Evolutionary conservation across 306 rosid species (phyloP).

Genomic region (Malus sylvestris): DNA sequence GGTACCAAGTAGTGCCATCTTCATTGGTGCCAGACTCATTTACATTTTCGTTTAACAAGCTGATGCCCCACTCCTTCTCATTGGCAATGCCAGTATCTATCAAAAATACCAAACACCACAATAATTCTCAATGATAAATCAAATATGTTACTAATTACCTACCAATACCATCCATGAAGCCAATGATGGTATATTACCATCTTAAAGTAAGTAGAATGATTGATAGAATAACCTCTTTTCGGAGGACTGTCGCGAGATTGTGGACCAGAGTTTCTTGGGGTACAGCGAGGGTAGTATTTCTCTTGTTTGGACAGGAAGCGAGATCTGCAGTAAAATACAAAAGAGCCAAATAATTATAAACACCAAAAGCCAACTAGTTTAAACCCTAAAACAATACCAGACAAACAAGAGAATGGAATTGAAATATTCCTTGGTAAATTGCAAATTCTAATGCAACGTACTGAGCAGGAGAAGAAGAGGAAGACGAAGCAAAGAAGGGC

Average conservation of each 20-base stretch:
- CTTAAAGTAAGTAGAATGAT: background rate
- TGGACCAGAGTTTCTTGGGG: constrained; percentile 66
- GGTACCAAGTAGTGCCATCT: constrained; percentile 92
- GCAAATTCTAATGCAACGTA: constrained; percentile 15
- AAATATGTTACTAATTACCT: background rate
- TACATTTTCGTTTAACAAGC: constrained; percentile 61
- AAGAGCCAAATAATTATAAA: background rate
- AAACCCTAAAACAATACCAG: background rate
- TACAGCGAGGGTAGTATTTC: constrained; percentile 65
- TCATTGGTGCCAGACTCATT: constrained; percentile 87
- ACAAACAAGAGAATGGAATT: background rate
- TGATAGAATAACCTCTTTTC: constrained; percentile 57
- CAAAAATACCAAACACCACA: background rate
- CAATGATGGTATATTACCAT: background rate
- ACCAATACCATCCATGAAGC: background rate
- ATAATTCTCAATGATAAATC: background rate
- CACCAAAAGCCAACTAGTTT: background rate
- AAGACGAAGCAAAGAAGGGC: constrained; percentile 37
- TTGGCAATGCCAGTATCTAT: constrained; percentile 91
- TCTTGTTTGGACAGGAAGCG: constrained; percentile 44
- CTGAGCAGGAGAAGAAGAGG: constrained; percentile 30
- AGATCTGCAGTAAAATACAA: constrained; percentile 39
- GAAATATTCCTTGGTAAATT: background rate
- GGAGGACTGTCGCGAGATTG: constrained; percentile 96
- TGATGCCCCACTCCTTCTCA: constrained; percentile 97